phyloP scores from a whole-genome alignment of 805 yeast genomes.

The Wickerhamiella sorbophila region DNA sequence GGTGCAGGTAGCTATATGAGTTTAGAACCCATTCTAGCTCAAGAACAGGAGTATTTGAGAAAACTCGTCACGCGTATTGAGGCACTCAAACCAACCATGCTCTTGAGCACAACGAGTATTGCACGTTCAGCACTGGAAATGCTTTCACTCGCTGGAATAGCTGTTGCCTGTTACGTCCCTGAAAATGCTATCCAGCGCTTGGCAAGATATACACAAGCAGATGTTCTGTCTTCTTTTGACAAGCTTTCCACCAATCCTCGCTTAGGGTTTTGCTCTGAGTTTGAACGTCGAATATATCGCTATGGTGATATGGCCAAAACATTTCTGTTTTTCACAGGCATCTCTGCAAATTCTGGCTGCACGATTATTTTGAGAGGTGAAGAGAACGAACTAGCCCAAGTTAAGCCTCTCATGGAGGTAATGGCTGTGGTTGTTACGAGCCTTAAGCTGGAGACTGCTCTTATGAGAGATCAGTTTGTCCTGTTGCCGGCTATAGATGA shows the following conservation, averaged over 20 bases:
- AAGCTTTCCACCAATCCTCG: constrained; percentile 57
- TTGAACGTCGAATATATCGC: constrained; percentile 57
- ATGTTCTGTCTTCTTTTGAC: constrained; percentile 74
- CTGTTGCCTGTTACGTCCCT: constrained; percentile 70
- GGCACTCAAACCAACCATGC: constrained; percentile 61
- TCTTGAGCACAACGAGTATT: constrained; percentile 64
- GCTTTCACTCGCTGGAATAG: constrained; percentile 58
- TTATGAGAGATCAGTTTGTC: constrained; percentile 56
- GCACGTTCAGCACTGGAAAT: constrained; percentile 68
- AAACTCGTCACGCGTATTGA: constrained; percentile 68
- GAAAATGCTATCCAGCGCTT: constrained; percentile 69
- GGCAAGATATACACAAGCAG: constrained; percentile 68
- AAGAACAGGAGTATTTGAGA: constrained; percentile 70
- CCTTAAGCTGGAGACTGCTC: constrained; percentile 61
- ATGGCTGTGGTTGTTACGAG: constrained; percentile 69
- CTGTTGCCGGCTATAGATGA: constrained; percentile 26
- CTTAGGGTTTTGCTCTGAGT: constrained; percentile 59
- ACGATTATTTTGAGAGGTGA: constrained; percentile 82
- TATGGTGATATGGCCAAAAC: constrained; percentile 43
- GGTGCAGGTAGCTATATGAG: constrained; percentile 70
- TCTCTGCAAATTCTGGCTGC: constrained; percentile 58
- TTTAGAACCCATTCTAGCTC: constrained; percentile 69
- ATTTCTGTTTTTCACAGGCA: constrained; percentile 66
- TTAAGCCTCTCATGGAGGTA: constrained; percentile 69
- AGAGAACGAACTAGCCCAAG: constrained; percentile 43